These are phyloP conservation scores for Ogataea haglerorum DNA, from an alignment of 805 yeast genomes.

Conservation along the genomic window DNA sequence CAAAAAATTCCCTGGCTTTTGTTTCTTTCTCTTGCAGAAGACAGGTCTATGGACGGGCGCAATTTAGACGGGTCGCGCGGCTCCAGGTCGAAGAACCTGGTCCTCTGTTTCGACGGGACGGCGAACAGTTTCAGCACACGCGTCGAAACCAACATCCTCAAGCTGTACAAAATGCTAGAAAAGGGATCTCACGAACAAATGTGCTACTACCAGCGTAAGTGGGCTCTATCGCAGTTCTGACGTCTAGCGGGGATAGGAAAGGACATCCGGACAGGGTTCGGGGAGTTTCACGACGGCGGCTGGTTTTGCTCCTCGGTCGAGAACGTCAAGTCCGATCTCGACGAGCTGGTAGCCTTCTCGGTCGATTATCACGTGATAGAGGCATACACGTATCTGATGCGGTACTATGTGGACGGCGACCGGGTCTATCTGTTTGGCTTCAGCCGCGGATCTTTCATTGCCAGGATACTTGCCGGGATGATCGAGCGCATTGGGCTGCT, in stretches of 20 bases:
- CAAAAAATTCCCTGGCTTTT: neutral
- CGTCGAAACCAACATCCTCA: constrained; percentile 53
- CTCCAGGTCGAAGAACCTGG: constrained; percentile 38
- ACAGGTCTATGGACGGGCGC: constrained; percentile 9
- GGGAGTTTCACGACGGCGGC: constrained; percentile 23
- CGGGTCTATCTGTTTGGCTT: constrained; percentile 57
- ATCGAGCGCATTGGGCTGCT: constrained; percentile 60
- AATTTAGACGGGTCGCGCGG: neutral
- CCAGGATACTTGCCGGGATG: constrained; percentile 64
- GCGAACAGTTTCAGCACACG: constrained; percentile 53
- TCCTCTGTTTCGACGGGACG: constrained; percentile 65
- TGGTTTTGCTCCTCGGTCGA: constrained; percentile 13
- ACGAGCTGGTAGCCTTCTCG: constrained; percentile 45
- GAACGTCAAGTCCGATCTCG: constrained; percentile 17
- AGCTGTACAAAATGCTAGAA: constrained; percentile 49
- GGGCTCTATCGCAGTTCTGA: neutral
- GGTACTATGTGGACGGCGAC: constrained; percentile 47
- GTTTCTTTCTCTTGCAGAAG: constrained; percentile 6
- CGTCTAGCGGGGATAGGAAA: constrained; percentile 57
- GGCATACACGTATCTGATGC: constrained; percentile 53
- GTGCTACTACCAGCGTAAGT: constrained; percentile 57
- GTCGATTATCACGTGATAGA: constrained; percentile 54
- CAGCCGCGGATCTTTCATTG: constrained; percentile 62
- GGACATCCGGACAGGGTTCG: constrained; percentile 40
- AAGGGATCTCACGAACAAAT: constrained; percentile 42